These are phyloP conservation scores for Arachis stenosperma DNA, from an alignment of 306 rosid species.

Conservation along the genomic window DNA sequence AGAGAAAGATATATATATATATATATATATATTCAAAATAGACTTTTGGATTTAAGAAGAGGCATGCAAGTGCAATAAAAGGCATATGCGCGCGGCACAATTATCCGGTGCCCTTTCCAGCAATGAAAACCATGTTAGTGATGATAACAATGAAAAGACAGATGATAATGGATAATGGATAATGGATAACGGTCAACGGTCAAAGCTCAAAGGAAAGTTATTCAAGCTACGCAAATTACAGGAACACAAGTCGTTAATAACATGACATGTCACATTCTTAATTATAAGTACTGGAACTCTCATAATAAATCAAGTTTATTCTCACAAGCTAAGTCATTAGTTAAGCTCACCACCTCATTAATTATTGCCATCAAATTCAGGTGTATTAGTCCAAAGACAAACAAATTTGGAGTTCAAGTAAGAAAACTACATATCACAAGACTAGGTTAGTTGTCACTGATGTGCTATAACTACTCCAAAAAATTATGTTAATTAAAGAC, in stretches of 20 bases:
- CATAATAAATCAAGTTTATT: not conserved
- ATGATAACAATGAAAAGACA: not conserved
- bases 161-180: no score
- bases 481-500: no score
- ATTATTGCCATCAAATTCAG: no score
- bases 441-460: no score
- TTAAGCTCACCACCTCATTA: no score
- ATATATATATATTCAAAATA: not conserved
- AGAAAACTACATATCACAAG: no score
- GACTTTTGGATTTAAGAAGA: not conserved
- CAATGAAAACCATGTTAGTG: not conserved
- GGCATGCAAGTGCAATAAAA: not conserved
- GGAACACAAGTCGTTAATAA: not conserved
- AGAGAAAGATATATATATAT: no score
- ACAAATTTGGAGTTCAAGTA: no score
- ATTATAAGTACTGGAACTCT: not conserved
- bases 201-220: not conserved
- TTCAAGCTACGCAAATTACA: not conserved
- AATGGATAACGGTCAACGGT: not conserved
- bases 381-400: no score
- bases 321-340: no score
- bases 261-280: not conserved
- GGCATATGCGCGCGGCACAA: not conserved
- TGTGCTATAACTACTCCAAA: no score
- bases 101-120: not conserved